phyloP scores from a whole-genome alignment of 768 basidiomycete genomes.

The Macrolepiota albuminosa region DNA sequence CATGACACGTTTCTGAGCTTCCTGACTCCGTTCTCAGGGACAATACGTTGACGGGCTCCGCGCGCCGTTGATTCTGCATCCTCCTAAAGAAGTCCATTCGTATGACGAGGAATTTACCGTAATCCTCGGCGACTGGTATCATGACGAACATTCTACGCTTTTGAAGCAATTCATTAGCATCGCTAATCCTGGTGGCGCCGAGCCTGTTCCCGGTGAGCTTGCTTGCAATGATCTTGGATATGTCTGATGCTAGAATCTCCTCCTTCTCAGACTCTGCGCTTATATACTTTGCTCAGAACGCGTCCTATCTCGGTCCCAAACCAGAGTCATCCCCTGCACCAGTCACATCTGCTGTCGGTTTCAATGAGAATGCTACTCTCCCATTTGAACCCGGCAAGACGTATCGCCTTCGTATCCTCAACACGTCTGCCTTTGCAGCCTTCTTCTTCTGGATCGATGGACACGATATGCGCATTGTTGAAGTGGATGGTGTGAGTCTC shows the following conservation, averaged over 20 bases:
- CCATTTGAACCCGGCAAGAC: constrained; percentile 85
- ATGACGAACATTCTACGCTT: constrained; percentile 62
- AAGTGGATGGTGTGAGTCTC: constrained; percentile 70
- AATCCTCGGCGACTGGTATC: constrained; percentile 90
- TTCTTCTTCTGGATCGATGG: constrained; percentile 91
- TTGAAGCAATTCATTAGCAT: constrained; percentile 63
- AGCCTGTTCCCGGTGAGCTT: constrained; percentile 76
- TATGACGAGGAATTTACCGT: constrained; percentile 94
- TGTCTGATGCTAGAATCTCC: neutral
- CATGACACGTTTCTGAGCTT: neutral
- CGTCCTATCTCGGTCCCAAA: constrained; percentile 61
- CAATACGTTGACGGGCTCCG: constrained; percentile 94
- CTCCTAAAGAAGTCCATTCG: constrained; percentile 53
- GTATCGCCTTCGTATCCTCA: constrained; percentile 85
- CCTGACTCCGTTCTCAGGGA: constrained; percentile 38
- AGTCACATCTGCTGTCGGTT: constrained; percentile 61
- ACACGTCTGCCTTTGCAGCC: constrained; percentile 67
- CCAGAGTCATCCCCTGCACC: constrained; percentile 42
- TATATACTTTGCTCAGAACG: constrained; percentile 80
- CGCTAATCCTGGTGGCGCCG: constrained; percentile 77
- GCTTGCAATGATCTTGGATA: neutral
- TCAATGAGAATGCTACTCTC: constrained; percentile 84
- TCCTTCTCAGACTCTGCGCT: constrained; percentile 58
- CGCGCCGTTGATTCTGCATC: constrained; percentile 79
- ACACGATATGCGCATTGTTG: constrained; percentile 79